A percentile compares a stretch with the other conserved stretches of the same genome.
Evolutionary conservation across 73 alveolate species (phyloP).

Genomic region (Uronychia setigera): DNA sequence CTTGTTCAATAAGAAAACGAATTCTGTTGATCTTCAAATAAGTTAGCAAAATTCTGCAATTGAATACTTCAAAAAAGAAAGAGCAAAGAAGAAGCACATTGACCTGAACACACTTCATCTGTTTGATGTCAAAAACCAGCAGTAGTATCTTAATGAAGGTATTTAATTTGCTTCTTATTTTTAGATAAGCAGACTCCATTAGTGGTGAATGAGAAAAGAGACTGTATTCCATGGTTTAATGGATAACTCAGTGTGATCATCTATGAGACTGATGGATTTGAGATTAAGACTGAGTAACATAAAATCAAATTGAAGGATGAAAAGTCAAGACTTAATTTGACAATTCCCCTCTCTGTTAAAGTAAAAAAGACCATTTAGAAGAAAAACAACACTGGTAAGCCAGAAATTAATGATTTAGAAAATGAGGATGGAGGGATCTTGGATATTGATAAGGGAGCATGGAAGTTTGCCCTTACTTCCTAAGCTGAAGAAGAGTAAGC

Average conservation of each 20-base stretch:
- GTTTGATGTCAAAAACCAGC: not conserved
- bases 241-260: conserved; percentile 57
- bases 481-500: not conserved
- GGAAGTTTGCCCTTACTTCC: conserved; percentile 24
- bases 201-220: conserved; percentile 35
- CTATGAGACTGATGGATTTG: conserved; percentile 73
- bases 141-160: not conserved
- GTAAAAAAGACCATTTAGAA: conserved; percentile 64
- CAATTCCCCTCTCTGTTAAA: conserved; percentile 51
- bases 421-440: conserved; percentile 4
- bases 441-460: not conserved
- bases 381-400: conserved; percentile 45
- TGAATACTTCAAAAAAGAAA: conserved; percentile 21
- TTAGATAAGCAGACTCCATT: not conserved
- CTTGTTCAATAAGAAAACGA: conserved; percentile 54
- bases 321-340: conserved; percentile 14
- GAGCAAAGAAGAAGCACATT: conserved; percentile 8
- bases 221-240: conserved; percentile 37
- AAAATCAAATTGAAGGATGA: conserved; percentile 42
- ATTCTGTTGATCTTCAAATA: conserved; percentile 45
- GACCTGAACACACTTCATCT: not conserved
- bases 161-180: not conserved
- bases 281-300: conserved; percentile 43
- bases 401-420: not conserved
- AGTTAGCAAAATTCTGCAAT: conserved; percentile 18